Evolutionary conservation across 345 rosid genomes (phyloP), one percentile per base, ranked within the genome.

Genomic region (Salix dunnii): DNA sequence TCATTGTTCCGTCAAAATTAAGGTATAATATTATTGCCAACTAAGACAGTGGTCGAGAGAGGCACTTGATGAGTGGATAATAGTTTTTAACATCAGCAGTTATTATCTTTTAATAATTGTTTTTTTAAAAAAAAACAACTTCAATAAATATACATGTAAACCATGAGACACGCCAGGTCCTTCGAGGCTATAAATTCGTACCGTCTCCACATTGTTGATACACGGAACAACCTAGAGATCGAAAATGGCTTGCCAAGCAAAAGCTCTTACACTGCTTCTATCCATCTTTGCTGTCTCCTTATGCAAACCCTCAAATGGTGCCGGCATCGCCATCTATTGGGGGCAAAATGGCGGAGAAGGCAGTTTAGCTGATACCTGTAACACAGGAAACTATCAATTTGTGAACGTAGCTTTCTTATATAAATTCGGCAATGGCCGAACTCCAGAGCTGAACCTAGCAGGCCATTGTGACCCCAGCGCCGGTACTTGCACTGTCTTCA

Each of bases 301-400:
- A 2, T 62, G 30, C 71, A 66, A 13, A 3, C 63, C 28, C 63
- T 67, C 43, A 9, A 28, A n/a, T 33, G 72, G 64, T 31, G 78
- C 67, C 21, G 73, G 73, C 27, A 76, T 75, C 35, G 73, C 73
- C 25, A 38, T 76, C 73, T 76, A 76, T 20, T 76, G 78, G 78
- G 78, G 78, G 20, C 78, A 76, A 67, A 27, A 76, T 4, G 73
- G 73, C 20, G 1, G 9, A 14, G 78, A 76, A 76, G 78, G 78
- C 48, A 76, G 66, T 36, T n/a, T 77, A 18, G 75, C 79, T 0
- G 62, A 48, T 13, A 70, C 79, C 0, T 77, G 79, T 25, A 36
- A 74, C 61, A 6, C 64, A 10, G 70, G 79, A 63, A 77, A 62
- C 23, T 77, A 77, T 63, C 69, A 61, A 61, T 70, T 20, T 18